Base-by-base conservation (phyloP, 768 basidiomycete species). In the Sistotremastrum suecicum region DNA sequence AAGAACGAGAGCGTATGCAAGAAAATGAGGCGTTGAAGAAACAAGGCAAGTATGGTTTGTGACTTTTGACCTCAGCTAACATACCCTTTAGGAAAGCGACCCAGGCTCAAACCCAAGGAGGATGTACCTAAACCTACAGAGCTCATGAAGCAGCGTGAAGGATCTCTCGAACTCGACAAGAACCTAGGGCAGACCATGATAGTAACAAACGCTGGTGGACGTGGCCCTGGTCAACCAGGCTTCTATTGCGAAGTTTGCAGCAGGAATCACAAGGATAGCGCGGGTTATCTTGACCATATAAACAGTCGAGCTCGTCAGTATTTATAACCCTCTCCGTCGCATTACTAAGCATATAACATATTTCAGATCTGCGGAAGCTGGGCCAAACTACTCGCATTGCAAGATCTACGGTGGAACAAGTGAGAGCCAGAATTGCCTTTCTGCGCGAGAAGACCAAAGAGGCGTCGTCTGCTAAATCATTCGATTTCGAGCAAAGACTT, bases 171-270 rank as follows among this genome's bases (percentile, higher is more conserved):
- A 44, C 78, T 99, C 29, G 89, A 95, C 56, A 95, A 92, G 69
- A 95, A 98, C 63, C 71, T 97, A 34, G 75, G 75, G 55, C 98
- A 97, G 72, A 94, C 86, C 0, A 85, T 92, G 74, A 83, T 99
- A 49, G 91, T 99, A 7, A 80, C 87, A 56, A 81, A 83, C 57
- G 75, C 78, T 2, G 76, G 82, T 36, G 86, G 78, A 11, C 73
- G 78, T 51, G 92, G 92, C 1, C 75, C 90, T 11, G 90, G 92
- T 3, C 82, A 90, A 51, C 90, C 91, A 28, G 91, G 91, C 0
- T 99, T 95, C 65, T 83, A 75, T 63, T 99, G 95, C 57, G 91
- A 94, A 57, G 65, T 83, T 6, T 99, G 95, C 61, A 83, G 76
- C 53, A 70, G 89, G 53, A 94, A 83, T 10, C 86, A 89, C 65